Evolutionary conservation across 2,329 filamentous ascomycete species (phyloP).

Genomic region (Fusarium virguliforme): DNA sequence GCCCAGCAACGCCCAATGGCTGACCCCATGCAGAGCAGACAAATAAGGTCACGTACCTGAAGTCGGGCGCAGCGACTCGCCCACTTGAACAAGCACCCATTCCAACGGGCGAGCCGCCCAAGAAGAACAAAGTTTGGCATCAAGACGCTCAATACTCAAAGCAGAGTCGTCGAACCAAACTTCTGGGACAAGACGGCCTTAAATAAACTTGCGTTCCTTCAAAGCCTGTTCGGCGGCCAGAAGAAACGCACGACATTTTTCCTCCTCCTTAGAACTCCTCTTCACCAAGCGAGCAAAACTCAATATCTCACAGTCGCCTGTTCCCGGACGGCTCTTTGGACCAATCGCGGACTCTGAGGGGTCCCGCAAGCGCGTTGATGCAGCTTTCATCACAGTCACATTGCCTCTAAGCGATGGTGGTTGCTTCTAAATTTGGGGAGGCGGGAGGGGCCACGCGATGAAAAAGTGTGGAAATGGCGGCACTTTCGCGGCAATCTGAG

Average conservation of each 20-base stretch:
- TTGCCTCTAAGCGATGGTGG: conserved; percentile 8
- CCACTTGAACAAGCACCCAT: neutral
- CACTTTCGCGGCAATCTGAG: conserved; percentile 31
- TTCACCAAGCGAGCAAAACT: conserved; percentile 1
- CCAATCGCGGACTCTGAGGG: conserved; percentile 16
- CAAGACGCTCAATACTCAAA: neutral
- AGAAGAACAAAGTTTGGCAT: neutral
- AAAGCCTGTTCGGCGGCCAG: neutral
- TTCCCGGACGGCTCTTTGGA: neutral
- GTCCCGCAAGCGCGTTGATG: conserved; percentile 13
- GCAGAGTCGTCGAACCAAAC: neutral
- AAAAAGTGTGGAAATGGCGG: neutral
- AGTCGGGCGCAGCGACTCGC: neutral
- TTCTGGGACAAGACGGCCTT: neutral
- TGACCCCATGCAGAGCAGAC: neutral
- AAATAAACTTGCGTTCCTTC: neutral
- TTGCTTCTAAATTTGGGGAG: conserved; percentile 27
- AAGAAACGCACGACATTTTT: neutral
- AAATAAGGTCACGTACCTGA: neutral
- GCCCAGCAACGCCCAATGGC: neutral
- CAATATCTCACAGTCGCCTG: conserved; percentile 4
- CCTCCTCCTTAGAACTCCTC: too few species aligned
- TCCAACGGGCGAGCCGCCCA: neutral
- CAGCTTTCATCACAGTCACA: conserved; percentile 30
- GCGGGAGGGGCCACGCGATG: conserved; percentile 7